Conservation (phyloP, 306 rosid genomes). For the Pyrus betulifolia region DNA sequence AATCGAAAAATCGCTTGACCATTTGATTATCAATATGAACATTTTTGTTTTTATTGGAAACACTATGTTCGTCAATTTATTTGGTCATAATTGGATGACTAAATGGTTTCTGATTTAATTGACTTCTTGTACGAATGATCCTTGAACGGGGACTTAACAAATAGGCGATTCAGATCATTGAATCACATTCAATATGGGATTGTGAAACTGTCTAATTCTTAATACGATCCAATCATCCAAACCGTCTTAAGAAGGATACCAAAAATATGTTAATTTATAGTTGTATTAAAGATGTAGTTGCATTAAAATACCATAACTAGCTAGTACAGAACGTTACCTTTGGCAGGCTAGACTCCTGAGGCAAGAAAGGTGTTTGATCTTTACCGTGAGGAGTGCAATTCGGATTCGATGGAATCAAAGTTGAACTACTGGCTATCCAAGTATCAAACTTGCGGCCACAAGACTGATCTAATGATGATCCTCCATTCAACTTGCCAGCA, state of each 20-base stretch:
- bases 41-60: background rate
- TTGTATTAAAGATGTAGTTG: background rate
- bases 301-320: background rate
- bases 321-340: constrained; percentile 39
- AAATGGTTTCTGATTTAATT: background rate
- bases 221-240: background rate
- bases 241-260: background rate
- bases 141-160: background rate
- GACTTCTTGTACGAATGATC: background rate
- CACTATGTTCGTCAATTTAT: background rate
- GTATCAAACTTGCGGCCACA: constrained; percentile 31
- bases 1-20: background rate
- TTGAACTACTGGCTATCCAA: constrained; percentile 35
- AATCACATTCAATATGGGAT: background rate
- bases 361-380: constrained; percentile 35
- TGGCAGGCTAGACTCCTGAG: constrained; percentile 31
- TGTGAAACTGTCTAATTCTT: background rate
- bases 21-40: background rate
- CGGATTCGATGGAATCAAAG: constrained; percentile 25
- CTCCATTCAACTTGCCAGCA: constrained; percentile 21
- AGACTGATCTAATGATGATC: constrained; percentile 11
- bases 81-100: background rate
- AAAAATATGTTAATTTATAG: background rate
- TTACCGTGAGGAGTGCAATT: constrained; percentile 16
- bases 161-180: background rate